Evolutionary conservation across 352 stramenopile species (phyloP).

Genomic region (Globisporangium cylindrosporum): DNA sequence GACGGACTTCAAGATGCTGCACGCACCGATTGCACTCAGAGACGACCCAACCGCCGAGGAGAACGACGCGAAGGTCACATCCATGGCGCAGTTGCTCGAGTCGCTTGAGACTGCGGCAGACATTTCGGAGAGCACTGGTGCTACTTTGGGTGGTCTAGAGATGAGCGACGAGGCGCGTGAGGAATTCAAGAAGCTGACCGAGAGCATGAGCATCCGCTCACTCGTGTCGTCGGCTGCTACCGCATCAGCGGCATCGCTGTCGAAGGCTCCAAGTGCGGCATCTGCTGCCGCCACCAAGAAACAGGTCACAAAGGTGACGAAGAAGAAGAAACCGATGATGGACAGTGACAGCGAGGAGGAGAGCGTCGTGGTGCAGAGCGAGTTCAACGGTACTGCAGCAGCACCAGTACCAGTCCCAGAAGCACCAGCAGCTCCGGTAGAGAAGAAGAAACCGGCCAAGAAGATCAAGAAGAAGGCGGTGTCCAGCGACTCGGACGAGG

Average conservation of each 20-base stretch:
- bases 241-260: neutral
- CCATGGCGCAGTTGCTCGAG: conserved; percentile 69
- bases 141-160: conserved; percentile 17
- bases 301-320: conserved; percentile 11
- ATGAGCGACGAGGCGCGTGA: conserved; percentile 38
- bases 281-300: neutral
- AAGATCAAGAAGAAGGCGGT: conserved; percentile 38
- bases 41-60: conserved; percentile 58
- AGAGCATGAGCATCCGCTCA: conserved; percentile 25
- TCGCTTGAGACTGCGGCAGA: conserved; percentile 67
- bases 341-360: conserved; percentile 72
- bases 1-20: conserved; percentile 77
- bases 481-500: conserved; percentile 45
- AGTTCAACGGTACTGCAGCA: conserved; percentile 36
- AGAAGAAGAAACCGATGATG: conserved; percentile 22
- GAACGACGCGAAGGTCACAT: conserved; percentile 50
- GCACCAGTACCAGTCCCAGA: conserved; percentile 8
- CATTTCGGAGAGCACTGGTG: conserved; percentile 12
- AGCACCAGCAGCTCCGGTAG: conserved; percentile 11
- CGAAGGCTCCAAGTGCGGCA: neutral
- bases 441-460: conserved; percentile 28
- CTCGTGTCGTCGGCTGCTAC: conserved; percentile 8
- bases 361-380: conserved; percentile 67
- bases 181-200: conserved; percentile 65
- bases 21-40: conserved; percentile 70